Conservation (phyloP, 305 asterid genomes). For the Solanum chacoense region DNA sequence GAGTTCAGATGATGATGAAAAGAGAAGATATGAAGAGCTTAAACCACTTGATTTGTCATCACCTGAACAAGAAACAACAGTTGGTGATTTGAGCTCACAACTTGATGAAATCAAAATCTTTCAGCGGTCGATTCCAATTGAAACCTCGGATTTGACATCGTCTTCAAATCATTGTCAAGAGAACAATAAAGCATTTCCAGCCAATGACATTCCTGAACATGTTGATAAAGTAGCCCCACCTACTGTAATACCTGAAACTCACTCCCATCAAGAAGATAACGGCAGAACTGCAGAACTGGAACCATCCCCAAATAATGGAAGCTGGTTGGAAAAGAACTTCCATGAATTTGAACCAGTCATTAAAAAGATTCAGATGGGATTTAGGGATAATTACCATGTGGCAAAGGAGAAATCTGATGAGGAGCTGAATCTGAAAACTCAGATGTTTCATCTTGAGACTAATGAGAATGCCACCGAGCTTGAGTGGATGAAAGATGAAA, state of each 20-base stretch:
- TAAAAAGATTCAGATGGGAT: conserved; percentile 60
- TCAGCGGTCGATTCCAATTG: conserved; percentile 7
- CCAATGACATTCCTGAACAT: conserved; percentile 18
- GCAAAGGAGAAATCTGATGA: conserved; percentile 57
- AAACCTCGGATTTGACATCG: conserved; percentile 14
- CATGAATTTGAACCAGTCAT: conserved; percentile 74
- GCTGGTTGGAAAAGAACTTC: conserved; percentile 80
- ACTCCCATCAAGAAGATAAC: conserved; percentile 17
- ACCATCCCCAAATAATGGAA: conserved; percentile 28
- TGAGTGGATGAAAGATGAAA: conserved; percentile 93
- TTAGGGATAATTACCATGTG: conserved; percentile 52
- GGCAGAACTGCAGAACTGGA: conserved; percentile 21
- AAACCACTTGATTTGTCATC: conserved; percentile 10
- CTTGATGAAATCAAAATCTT: conserved; percentile 5
- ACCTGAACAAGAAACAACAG: conserved; percentile 13
- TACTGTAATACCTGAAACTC: conserved; percentile 18
- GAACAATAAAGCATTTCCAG: conserved; percentile 11
- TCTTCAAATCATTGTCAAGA: conserved; percentile 12
- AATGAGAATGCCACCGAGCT: conserved; percentile 46
- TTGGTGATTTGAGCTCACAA: conserved; percentile 11
- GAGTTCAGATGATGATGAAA: conserved; percentile 18
- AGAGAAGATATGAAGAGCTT: conserved; percentile 10
- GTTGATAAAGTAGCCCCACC: conserved; percentile 12
- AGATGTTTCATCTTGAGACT: conserved; percentile 35
- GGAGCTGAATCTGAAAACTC: conserved; percentile 31